These are phyloP conservation scores for Carex pumila DNA, from an alignment of 176 grass and related monocot genomes.

Conservation along the genomic window DNA sequence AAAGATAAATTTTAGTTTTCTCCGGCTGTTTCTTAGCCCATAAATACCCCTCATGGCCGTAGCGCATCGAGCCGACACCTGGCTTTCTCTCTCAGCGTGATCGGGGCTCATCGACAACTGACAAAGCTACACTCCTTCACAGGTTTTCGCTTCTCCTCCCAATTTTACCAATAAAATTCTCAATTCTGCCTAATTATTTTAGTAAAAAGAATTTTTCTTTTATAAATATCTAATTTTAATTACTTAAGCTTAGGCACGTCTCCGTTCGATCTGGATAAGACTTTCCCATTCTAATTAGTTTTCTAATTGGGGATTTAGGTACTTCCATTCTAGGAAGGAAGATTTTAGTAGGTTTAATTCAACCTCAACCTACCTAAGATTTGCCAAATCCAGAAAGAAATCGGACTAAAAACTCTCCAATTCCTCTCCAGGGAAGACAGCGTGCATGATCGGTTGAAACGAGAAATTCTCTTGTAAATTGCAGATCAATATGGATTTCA, in stretches of 20 bases:
- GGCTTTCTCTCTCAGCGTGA: constrained; percentile 17
- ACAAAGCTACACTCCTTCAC: neutral
- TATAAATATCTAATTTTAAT: neutral
- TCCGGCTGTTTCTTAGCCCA: neutral
- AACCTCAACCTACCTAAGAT: neutral
- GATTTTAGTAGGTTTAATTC: neutral
- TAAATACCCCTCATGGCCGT: neutral
- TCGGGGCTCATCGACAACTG: neutral
- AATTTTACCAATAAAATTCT: neutral
- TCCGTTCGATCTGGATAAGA: constrained; percentile 13
- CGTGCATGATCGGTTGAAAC: neutral
- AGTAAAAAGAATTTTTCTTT: neutral
- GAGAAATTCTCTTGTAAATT: neutral
- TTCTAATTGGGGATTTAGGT: neutral
- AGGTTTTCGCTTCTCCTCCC: constrained; percentile 14
- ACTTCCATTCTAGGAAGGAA: neutral
- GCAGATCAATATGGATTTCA: constrained; percentile 17
- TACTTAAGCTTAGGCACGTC: constrained; percentile 3
- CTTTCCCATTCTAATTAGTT: neutral
- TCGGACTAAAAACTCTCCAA: neutral
- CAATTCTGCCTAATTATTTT: neutral
- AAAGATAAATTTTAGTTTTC: neutral
- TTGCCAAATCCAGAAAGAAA: constrained; percentile 3
- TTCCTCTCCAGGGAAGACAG: neutral
- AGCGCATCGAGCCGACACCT: constrained; percentile 27